These are phyloP conservation scores for Akanthomyces uredinophilus DNA, from an alignment of 2,329 filamentous ascomycete species.

Conservation along the genomic window DNA sequence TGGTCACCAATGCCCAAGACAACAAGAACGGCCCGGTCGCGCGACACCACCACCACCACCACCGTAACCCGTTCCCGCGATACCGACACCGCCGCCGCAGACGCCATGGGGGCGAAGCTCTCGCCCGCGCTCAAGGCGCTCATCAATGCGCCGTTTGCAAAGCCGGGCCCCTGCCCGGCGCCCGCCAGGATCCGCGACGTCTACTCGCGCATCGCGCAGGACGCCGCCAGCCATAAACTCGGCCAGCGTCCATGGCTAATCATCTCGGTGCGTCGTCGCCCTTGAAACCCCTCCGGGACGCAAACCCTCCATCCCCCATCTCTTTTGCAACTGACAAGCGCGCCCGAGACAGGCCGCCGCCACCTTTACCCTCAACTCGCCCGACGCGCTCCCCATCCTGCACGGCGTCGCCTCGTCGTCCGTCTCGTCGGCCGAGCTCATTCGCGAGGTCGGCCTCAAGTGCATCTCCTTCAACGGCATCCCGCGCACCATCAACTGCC, in stretches of 20 bases:
- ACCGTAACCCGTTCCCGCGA: constrained; percentile 3
- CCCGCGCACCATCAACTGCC: constrained; percentile 76
- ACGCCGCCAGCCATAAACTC: constrained; percentile 58
- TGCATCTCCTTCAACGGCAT: constrained; percentile 79
- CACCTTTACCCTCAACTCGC: constrained; percentile 82
- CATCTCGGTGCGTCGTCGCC: constrained; percentile 47
- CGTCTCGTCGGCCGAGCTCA: constrained; percentile 59
- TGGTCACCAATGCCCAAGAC: not conserved
- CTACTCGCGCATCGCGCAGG: constrained; percentile 58
- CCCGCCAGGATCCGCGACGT: constrained; percentile 56
- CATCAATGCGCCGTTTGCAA: constrained; percentile 64
- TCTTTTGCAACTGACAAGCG: not conserved
- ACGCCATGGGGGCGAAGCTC: constrained; percentile 54
- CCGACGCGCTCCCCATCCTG: constrained; percentile 63
- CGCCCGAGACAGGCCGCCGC: constrained; percentile 58
- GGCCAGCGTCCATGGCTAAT: constrained; percentile 62
- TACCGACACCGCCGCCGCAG: constrained; percentile 17
- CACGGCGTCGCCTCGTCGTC: constrained; percentile 45
- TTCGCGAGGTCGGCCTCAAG: constrained; percentile 70
- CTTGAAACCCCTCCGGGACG: not conserved
- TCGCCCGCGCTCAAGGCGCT: constrained; percentile 66
- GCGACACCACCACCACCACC: constrained; percentile 13
- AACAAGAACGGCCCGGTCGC: not conserved
- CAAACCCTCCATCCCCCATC: too few species aligned
- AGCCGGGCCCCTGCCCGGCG: constrained; percentile 60